phyloP scores from a whole-genome alignment of 2,329 filamentous ascomycete genomes.

The Paraconiothyrium brasiliense region DNA sequence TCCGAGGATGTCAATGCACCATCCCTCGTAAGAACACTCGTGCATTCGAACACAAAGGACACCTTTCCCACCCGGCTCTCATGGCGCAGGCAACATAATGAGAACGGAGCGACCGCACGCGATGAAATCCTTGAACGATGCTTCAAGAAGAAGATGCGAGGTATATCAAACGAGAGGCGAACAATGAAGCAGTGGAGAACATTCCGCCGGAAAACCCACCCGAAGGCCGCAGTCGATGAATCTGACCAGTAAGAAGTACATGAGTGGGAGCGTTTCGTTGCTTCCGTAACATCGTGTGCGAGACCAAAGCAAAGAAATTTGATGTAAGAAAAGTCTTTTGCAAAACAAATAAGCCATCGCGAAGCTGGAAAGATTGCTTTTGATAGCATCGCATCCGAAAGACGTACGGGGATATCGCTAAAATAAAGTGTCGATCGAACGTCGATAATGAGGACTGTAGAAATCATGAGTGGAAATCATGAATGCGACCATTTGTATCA shows the following conservation, averaged over 20 bases:
- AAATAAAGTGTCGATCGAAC: slow-evolving; percentile 19
- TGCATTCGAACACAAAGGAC: not conserved
- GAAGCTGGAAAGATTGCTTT: slow-evolving; percentile 30
- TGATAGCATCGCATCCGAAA: slow-evolving; percentile 26
- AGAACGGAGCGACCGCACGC: slow-evolving; percentile 9
- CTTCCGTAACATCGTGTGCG: slow-evolving; percentile 34
- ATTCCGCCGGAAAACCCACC: slow-evolving; percentile 23
- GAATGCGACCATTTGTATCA: slow-evolving; percentile 27
- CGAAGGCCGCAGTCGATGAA: slow-evolving; percentile 28
- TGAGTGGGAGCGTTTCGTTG: slow-evolving; percentile 31
- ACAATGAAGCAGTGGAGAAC: slow-evolving; percentile 13
- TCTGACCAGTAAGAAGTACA: slow-evolving; percentile 28
- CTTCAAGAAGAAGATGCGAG: slow-evolving; percentile 18
- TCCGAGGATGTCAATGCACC: slow-evolving; percentile 3
- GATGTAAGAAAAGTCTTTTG: slow-evolving; percentile 23
- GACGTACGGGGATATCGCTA: slow-evolving; percentile 30
- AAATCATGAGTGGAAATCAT: slow-evolving; percentile 18
- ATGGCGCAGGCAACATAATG: not conserved
- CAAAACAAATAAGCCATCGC: slow-evolving; percentile 18
- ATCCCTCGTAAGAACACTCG: not conserved
- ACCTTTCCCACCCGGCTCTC: not conserved
- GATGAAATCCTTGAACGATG: slow-evolving; percentile 7
- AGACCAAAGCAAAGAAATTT: slow-evolving; percentile 25
- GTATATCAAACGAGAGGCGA: slow-evolving; percentile 16
- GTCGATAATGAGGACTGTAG: slow-evolving; percentile 8